Percentiles rank a stretch among this genome's conserved stretches.
Evolutionary conservation across 2,329 filamentous ascomycete genomes (phyloP).

Genomic region (Fusarium foetens): DNA sequence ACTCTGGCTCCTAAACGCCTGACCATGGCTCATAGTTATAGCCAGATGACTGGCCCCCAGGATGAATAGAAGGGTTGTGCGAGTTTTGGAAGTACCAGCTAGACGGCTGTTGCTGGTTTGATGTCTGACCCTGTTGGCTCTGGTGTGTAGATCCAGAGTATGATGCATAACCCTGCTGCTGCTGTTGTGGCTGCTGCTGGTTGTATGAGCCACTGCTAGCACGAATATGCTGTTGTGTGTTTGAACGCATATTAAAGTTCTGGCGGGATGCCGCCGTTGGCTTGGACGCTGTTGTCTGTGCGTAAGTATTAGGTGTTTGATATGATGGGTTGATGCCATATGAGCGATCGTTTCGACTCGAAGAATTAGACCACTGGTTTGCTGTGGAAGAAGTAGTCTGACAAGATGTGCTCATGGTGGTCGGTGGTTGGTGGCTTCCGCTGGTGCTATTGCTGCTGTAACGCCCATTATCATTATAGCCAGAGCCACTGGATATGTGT

Average conservation of each 20-base stretch:
- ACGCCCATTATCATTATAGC: constrained; percentile 38
- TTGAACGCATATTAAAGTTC: constrained; percentile 38
- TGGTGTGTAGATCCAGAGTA: constrained; percentile 34
- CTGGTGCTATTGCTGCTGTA: constrained; percentile 18
- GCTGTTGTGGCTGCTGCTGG: constrained; percentile 27
- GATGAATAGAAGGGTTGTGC: constrained; percentile 27
- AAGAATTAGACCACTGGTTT: constrained; percentile 42
- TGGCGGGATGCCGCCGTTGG: constrained; percentile 27
- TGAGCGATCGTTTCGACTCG: constrained; percentile 22
- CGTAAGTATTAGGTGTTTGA: constrained; percentile 23
- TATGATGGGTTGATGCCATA: constrained; percentile 31
- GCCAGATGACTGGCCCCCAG: constrained; percentile 36
- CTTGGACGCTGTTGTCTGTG: constrained; percentile 25
- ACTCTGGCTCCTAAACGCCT: constrained; percentile 2
- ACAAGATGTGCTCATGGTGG: constrained; percentile 36
- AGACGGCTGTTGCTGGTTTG: constrained; percentile 31
- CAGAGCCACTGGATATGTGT: constrained; percentile 16
- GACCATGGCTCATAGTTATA: constrained; percentile 44
- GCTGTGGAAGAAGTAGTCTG: constrained; percentile 29
- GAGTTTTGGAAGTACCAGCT: constrained; percentile 46
- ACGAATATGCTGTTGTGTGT: constrained; percentile 21
- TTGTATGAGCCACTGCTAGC: constrained; percentile 21
- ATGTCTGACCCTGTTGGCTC: constrained; percentile 31
- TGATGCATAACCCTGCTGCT: constrained; percentile 25
- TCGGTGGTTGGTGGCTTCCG: constrained; percentile 18